Evolutionary conservation across 768 basidiomycete species (phyloP), one percentile per base, ranked within the genome.

Genomic region (Tubosaeta sp.): DNA sequence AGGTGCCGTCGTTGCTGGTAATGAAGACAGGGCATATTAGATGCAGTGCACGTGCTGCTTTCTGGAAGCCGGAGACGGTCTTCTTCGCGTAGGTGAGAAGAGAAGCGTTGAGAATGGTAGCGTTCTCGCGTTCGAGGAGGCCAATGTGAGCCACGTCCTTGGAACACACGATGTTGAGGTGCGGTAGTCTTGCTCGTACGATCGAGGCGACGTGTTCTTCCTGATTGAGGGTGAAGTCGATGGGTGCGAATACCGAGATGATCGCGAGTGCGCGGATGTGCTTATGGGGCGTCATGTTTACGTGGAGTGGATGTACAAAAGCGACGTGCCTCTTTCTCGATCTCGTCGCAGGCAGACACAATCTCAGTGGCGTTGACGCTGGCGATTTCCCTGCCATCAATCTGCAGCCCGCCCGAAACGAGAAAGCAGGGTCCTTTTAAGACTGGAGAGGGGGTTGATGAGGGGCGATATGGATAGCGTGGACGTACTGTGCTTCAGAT

Each of bases 61-160:
- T 67, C 57, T 78, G 65, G 65, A 85, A 86, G 14, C 79, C 78
- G 1, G 66, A 56, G 37, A 85, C 77, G 1, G 83, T 83, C 44
- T 70, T 72, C 45, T 74, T 75, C 0, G 85, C 84, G 63, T 81
- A 86, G 29, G 73, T 66, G 33, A 82, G 72, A 58, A 86, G 76
- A 3, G 84, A 80, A 1, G 83, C 83, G 56, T 86, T 86, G 54
- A 85, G 73, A 54, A 86, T 85, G 13, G 82, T 67, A 0, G 85
- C 85, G 50, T 86, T 86, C 61, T 86, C 85, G 41, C 85, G 75
- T 56, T 84, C 81, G 14, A 85, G 66, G 46, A 85, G 71, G 32
- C 82, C 81, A 22, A 83, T 71, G 60, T 79, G 77, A 8, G 77
- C 82, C 38, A 83, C 82, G 48, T 81, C 76, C 45, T 77, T 76